phyloP scores from a whole-genome alignment of 495 filamentous ascomycete species.

The Aspergillus taichungensis region DNA sequence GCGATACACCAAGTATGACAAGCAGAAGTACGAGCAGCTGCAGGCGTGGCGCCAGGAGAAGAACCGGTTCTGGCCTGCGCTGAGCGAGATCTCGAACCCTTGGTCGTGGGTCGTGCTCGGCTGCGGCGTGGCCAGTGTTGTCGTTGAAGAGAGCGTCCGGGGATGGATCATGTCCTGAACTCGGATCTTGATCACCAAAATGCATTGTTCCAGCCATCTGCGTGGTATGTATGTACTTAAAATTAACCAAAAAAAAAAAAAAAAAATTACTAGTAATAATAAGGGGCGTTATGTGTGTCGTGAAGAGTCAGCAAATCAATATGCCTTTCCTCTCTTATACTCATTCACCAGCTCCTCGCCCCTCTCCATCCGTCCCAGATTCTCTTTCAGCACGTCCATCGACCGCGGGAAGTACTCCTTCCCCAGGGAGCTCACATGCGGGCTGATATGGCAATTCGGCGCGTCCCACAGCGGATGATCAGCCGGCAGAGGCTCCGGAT shows the following conservation, averaged over 20 bases:
- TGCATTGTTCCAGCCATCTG: not conserved
- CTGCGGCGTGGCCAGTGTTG: constrained; percentile 29
- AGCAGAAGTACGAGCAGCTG: constrained; percentile 42
- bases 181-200: not conserved
- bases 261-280: not conserved
- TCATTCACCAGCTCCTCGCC: constrained; percentile 60
- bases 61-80: constrained; percentile 50
- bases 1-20: constrained; percentile 37
- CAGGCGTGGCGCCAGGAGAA: constrained; percentile 39
- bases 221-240: too few relatives aligned
- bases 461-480: constrained; percentile 65
- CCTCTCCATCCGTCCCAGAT: constrained; percentile 48
- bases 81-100: constrained; percentile 37
- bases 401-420: constrained; percentile 50
- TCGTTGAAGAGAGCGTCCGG: constrained; percentile 17
- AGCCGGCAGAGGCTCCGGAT: constrained; percentile 70
- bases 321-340: constrained; percentile 47
- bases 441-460: constrained; percentile 67
- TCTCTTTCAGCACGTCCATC: constrained; percentile 51
- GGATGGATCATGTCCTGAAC: constrained; percentile 1
- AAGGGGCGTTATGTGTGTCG: not conserved
- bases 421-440: constrained; percentile 64
- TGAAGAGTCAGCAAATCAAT: constrained; percentile 11
- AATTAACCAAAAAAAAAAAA: not conserved
- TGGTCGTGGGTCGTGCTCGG: constrained; percentile 46